phyloP scores from a whole-genome alignment of 1,284 basidiomycete species.

The Cryptococcus deneoformans region DNA sequence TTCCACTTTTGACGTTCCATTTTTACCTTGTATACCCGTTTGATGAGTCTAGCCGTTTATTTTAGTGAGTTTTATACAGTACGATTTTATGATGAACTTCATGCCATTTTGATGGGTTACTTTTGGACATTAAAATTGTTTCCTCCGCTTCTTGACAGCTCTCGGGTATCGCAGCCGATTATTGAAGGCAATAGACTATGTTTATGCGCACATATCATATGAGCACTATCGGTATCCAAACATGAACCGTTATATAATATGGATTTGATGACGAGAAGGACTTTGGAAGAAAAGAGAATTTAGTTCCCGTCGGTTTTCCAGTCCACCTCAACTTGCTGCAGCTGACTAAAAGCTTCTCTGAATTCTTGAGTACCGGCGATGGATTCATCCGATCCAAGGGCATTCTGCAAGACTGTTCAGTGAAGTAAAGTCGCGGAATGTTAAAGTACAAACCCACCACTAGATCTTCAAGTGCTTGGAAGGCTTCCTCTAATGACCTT shows the following conservation, averaged over 20 bases:
- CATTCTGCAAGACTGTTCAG: constrained; percentile 8
- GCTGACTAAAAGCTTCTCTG: constrained; percentile 19
- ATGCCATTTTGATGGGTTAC: no score
- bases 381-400: constrained; percentile 18
- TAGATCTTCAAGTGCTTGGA: constrained; percentile 63
- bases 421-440: not conserved
- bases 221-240: no score
- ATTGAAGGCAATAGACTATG: no score
- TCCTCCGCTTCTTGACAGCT: no score
- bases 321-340: constrained; percentile 26
- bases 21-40: no score
- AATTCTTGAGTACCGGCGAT: constrained; percentile 24
- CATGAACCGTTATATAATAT: no score
- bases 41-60: no score
- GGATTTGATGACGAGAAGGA: no score
- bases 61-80: not conserved
- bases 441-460: constrained; percentile 58
- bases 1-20: no score
- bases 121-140: no score
- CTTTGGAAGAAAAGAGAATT: not conserved
- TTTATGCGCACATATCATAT: no score
- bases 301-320: constrained; percentile 19
- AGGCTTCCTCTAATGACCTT: constrained; percentile 60
- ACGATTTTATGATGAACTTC: not conserved
- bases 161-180: no score